Percentiles rank a stretch among this genome's conserved stretches.
Evolutionary conservation across 2,329 filamentous ascomycete genomes (phyloP).

Genomic region (Colletotrichum sp.): DNA sequence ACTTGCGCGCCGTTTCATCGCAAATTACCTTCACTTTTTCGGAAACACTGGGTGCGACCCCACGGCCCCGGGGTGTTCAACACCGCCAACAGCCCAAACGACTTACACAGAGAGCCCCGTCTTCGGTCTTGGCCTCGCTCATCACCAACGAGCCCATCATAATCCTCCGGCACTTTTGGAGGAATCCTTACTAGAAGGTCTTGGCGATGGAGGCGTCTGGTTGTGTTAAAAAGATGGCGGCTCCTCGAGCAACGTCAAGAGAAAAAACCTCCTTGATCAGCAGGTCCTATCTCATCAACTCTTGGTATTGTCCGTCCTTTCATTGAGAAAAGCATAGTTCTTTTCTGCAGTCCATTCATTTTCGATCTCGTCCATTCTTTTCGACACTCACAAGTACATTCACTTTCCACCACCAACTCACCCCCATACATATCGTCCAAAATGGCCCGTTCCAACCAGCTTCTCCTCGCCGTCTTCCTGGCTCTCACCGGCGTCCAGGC

Average conservation of each 20-base stretch:
- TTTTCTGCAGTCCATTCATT: background rate
- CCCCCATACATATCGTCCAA: background rate
- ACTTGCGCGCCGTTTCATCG: background rate
- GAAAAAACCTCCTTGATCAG: background rate
- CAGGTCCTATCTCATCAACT: background rate
- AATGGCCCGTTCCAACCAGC: conserved; percentile 5
- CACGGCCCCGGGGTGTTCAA: background rate
- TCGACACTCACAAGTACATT: background rate
- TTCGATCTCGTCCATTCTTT: background rate
- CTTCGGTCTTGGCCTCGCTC: background rate
- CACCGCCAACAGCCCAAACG: background rate
- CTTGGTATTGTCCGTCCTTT: background rate
- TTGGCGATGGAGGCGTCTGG: background rate
- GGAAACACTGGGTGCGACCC: background rate
- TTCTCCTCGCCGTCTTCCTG: conserved; percentile 10
- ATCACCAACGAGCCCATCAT: background rate
- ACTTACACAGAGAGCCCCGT: background rate
- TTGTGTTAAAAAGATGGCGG: background rate
- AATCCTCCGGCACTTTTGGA: background rate
- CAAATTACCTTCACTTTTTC: conserved; percentile 2
- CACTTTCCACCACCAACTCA: background rate
- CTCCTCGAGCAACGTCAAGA: background rate
- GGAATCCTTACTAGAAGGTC: background rate
- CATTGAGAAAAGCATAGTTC: background rate
- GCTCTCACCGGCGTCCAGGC: conserved; percentile 1